Percentiles rank a stretch among this genome's conserved stretches.
phyloP scores from a whole-genome alignment of 1,139 yeast genomes.

The Kazachstania sp. region DNA sequence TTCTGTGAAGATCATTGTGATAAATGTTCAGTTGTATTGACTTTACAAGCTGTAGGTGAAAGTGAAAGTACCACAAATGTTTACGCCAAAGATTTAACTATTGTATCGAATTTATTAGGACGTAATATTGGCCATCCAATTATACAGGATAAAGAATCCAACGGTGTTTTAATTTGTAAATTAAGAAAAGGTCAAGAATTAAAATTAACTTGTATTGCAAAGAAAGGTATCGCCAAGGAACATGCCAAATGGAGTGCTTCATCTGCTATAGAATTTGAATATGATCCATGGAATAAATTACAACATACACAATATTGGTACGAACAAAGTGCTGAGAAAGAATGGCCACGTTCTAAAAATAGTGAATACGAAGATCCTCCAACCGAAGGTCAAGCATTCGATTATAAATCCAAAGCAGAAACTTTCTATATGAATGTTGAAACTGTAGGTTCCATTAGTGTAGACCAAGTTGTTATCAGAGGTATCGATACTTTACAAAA shows the following conservation, averaged over 20 bases:
- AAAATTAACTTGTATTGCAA: conserved; percentile 83
- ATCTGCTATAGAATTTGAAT: conserved; percentile 94
- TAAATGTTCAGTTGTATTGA: conserved; percentile 82
- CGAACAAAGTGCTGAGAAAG: conserved; percentile 77
- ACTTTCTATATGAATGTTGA: conserved; percentile 84
- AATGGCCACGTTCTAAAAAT: conserved; percentile 88
- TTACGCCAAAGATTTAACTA: conserved; percentile 75
- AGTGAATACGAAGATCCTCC: conserved; percentile 97
- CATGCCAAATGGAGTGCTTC: conserved; percentile 99
- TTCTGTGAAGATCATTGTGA: conserved; percentile 97
- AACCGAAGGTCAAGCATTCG: conserved; percentile 77
- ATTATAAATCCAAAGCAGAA: conserved; percentile 72
- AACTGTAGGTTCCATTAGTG: conserved; percentile 81
- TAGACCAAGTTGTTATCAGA: conserved; percentile 79
- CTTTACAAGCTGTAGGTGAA: conserved; percentile 80
- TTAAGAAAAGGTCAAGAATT: conserved; percentile 89
- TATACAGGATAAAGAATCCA: conserved; percentile 62
- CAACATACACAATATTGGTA: conserved; percentile 96
- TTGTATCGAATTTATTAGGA: conserved; percentile 36
- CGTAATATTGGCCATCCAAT: conserved; percentile 70
- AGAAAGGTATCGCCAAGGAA: conserved; percentile 96
- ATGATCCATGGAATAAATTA: conserved; percentile 98
- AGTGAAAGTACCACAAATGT: conserved; percentile 83
- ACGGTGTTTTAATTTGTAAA: conserved; percentile 85
- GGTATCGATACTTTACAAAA: conserved; percentile 79